Base-by-base conservation (phyloP, 2,329 filamentous ascomycete genomes). In the Sclerotinia sclerotiorum region DNA sequence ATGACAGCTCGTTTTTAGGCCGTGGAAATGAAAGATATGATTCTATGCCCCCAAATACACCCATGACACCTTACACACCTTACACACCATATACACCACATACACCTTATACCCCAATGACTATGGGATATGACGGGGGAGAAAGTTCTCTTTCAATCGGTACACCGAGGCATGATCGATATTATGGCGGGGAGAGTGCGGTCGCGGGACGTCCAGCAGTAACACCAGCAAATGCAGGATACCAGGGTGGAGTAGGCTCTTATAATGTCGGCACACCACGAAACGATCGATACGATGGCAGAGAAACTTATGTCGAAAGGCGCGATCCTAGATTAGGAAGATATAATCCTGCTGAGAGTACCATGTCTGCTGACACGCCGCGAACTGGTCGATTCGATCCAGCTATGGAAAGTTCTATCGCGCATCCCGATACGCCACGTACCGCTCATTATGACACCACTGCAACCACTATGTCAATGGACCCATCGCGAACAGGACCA, bases 391-490 rank as follows among this genome's bases (percentile, higher is more conserved):
- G 54, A 61, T 67, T 61, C n/a, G 65, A 58, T 49, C 63, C 63
- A 11, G 63, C 39, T 27, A 63, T 63, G 29, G 63, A 66, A 58
- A 58, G 63, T 24, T 66, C 63, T 49, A 58, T 66, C 39, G 52
- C 63, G 44, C 29, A 63, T n/a, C 42, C 49, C 39, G 63, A 58
- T 21, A 66, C 65, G 55, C 61, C 61, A 55, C 66, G 60, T 27
- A 55, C 65, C 69, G 73, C 70, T 71, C 67, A 76, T 68, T 70
- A 76, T 74, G 76, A 73, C 72, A 70, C 74, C 73, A 63, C 72
- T 71, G 67, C 72, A 72, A 67, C 62, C 19, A 65, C 62, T 13
- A 55, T 65, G 51, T 56, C 62, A 7, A 44, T 65, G 21, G 62
- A 57, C 27, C 62, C 54, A 49, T 58, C 64, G 51, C 42, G 52